Percentiles rank a stretch among this genome's conserved stretches.
Evolutionary conservation across 2,329 filamentous ascomycete genomes (phyloP).

Genomic region (Penicillium freii): DNA sequence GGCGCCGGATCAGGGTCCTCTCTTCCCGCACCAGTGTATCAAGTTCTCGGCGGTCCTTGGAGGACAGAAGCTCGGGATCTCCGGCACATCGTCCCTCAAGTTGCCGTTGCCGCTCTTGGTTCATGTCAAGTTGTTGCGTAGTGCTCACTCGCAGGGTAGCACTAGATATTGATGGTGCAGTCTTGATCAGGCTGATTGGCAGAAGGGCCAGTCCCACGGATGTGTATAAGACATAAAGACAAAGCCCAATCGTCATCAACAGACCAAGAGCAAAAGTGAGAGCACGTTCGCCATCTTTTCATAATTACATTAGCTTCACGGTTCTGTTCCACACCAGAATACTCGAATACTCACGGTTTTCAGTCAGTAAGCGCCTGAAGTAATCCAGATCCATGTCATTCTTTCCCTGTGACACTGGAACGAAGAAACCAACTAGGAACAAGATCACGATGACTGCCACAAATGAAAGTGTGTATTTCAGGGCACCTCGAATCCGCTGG

Average conservation of each 20-base stretch:
- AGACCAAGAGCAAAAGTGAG: constrained; percentile 85
- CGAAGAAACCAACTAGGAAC: constrained; percentile 91
- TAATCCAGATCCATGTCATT: constrained; percentile 77
- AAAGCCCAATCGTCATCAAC: constrained; percentile 80
- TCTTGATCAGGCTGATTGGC: constrained; percentile 88
- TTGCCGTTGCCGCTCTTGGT: constrained; percentile 87
- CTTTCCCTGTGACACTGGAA: constrained; percentile 71
- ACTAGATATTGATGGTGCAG: constrained; percentile 79
- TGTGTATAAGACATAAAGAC: constrained; percentile 86
- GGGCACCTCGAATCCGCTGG: constrained; percentile 73
- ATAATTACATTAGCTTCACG: neutral
- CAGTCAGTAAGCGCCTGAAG: constrained; percentile 78
- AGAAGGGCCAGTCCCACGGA: constrained; percentile 83
- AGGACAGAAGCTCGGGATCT: constrained; percentile 68
- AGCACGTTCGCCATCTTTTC: constrained; percentile 76
- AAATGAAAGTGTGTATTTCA: constrained; percentile 89
- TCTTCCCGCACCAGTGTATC: constrained; percentile 87
- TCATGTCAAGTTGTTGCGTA: constrained; percentile 75
- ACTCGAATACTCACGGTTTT: constrained; percentile 62
- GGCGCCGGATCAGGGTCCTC: constrained; percentile 82
- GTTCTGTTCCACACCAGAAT: neutral
- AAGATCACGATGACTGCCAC: constrained; percentile 70
- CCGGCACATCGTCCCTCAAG: constrained; percentile 82
- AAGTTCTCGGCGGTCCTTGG: constrained; percentile 84
- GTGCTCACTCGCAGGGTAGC: constrained; percentile 75